phyloP scores from a whole-genome alignment of 1,284 basidiomycete species.

The Ceratobasidium sp. region DNA sequence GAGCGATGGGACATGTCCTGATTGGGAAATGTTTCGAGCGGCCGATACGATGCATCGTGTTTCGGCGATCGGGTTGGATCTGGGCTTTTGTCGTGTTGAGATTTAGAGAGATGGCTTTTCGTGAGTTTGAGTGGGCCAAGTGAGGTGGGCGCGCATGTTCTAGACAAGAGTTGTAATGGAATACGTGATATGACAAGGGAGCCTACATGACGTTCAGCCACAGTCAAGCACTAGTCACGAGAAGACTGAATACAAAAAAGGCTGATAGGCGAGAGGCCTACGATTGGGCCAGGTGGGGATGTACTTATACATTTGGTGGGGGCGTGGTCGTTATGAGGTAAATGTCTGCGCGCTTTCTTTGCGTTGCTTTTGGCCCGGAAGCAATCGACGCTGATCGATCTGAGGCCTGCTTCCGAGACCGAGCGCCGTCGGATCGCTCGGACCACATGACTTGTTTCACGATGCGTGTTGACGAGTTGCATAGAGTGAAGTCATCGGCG shows the following conservation, averaged over 20 bases:
- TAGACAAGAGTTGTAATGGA: neutral
- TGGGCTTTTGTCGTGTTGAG: neutral
- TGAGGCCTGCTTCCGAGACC: neutral
- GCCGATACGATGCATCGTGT: neutral
- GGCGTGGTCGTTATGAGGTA: neutral
- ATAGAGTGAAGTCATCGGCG: neutral
- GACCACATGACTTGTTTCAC: neutral
- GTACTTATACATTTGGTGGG: neutral
- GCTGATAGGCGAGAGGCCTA: slow-evolving; percentile 1
- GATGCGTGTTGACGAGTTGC: too few species aligned
- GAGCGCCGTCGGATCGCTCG: neutral
- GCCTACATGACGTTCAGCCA: slow-evolving; percentile 5
- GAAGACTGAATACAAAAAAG: neutral
- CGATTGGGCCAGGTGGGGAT: slow-evolving; percentile 7
- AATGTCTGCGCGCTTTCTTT: neutral
- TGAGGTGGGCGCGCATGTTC: neutral
- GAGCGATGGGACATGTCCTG: neutral
- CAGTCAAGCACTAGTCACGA: neutral
- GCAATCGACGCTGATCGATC: neutral
- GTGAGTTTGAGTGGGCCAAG: too few species aligned
- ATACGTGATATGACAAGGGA: neutral
- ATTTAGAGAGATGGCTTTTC: neutral
- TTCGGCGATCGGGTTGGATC: neutral
- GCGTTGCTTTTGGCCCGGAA: neutral
- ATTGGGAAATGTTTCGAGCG: neutral